phyloP scores from a whole-genome alignment of 192 early-diverging fungal species.

The Coemansia sp. region DNA sequence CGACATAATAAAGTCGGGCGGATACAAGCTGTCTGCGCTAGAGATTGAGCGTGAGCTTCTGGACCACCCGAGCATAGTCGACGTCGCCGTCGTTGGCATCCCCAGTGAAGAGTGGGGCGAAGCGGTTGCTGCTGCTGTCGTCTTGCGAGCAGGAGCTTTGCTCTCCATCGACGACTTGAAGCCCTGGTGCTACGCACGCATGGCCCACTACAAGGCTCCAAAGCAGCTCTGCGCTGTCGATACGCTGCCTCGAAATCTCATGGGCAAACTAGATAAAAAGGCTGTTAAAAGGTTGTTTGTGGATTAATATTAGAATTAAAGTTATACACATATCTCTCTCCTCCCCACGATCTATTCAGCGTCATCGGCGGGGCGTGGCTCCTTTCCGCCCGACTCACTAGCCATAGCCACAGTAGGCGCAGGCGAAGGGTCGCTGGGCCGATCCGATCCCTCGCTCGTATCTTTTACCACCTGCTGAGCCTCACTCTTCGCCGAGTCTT shows the following conservation, averaged over 20 bases:
- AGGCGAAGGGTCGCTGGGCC: background rate
- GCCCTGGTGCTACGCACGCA: slow-evolving; percentile 59
- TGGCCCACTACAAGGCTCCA: slow-evolving; percentile 83
- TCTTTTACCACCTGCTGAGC: background rate
- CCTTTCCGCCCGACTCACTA: background rate
- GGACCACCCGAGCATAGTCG: slow-evolving; percentile 61
- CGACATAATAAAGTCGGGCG: slow-evolving; percentile 90
- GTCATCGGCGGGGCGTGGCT: background rate
- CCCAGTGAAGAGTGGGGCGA: slow-evolving; percentile 81
- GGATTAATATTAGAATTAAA: background rate
- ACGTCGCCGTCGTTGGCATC: slow-evolving; percentile 76
- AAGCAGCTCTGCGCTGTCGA: slow-evolving; percentile 55
- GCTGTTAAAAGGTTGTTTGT: slow-evolving; percentile 62
- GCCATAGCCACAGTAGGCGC: background rate
- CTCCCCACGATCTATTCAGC: background rate
- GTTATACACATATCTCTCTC: background rate
- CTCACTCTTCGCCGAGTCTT: background rate
- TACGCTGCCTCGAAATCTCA: slow-evolving; percentile 76
- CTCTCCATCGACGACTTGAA: slow-evolving; percentile 44
- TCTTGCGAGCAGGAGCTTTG: slow-evolving; percentile 35
- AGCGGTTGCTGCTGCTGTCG: slow-evolving; percentile 68
- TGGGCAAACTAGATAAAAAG: slow-evolving; percentile 92
- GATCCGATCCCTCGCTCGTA: background rate
- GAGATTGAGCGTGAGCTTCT: slow-evolving; percentile 84
- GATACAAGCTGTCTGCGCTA: slow-evolving; percentile 83